Evolutionary conservation across 1,284 basidiomycete species (phyloP).

Genomic region (Microbotryum saponariae): DNA sequence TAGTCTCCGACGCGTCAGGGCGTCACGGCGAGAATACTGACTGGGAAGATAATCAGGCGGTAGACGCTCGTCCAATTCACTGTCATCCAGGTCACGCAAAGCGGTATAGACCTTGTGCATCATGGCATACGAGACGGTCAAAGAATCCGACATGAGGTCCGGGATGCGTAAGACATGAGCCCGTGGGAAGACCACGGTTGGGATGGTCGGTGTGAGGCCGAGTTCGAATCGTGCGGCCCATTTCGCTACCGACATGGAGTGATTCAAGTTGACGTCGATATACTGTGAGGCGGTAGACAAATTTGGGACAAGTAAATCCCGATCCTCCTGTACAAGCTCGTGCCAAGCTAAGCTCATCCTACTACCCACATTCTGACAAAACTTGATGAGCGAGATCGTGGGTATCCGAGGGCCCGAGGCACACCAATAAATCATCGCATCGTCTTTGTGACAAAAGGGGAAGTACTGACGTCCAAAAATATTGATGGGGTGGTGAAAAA

Average conservation of each 20-base stretch:
- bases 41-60: slow-evolving; percentile 14
- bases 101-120: slow-evolving; percentile 2
- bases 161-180: slow-evolving; percentile 16
- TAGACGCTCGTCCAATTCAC: not conserved
- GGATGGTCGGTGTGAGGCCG: slow-evolving; percentile 34
- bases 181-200: slow-evolving; percentile 12
- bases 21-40: not conserved
- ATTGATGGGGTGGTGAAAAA: slow-evolving; percentile 9
- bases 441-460: slow-evolving; percentile 35
- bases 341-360: too few relatives aligned
- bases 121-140: slow-evolving; percentile 12
- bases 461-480: slow-evolving; percentile 30
- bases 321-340: not conserved
- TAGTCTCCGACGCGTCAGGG: not conserved
- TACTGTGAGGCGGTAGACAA: slow-evolving; percentile 17
- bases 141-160: slow-evolving; percentile 14
- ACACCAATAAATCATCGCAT: slow-evolving; percentile 31
- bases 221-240: slow-evolving; percentile 35
- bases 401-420: slow-evolving; percentile 16
- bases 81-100: not conserved
- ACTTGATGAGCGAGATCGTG: slow-evolving; percentile 9
- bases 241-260: slow-evolving; percentile 31
- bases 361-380: slow-evolving; percentile 9
- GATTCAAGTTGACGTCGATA: slow-evolving; percentile 28
- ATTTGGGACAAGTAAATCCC: too few relatives aligned